Evolutionary conservation across 345 rosid genomes (phyloP).

Genomic region (Atalantia buxifolia): DNA sequence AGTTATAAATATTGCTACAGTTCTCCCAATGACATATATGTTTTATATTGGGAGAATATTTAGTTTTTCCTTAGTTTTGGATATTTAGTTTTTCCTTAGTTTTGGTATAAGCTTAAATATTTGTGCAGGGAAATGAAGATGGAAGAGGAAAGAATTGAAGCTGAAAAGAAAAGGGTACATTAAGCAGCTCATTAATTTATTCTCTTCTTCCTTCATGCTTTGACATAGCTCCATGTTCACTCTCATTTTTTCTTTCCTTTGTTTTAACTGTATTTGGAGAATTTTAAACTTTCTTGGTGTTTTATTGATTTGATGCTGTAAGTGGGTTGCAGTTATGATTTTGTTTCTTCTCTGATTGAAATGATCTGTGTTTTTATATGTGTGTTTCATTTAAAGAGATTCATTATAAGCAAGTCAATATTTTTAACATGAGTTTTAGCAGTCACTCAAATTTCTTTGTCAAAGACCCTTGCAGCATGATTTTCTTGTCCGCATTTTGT

Average conservation of each 20-base stretch:
- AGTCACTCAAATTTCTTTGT: background rate
- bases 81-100: background rate
- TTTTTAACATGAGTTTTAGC: background rate
- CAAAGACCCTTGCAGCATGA: background rate
- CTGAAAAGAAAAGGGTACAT: conserved; percentile 86
- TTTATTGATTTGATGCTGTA: conserved; percentile 1
- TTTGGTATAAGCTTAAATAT: background rate
- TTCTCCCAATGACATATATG: background rate
- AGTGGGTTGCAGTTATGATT: conserved; percentile 1
- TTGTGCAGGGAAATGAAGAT: conserved; percentile 67
- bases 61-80: background rate
- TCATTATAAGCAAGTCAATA: background rate
- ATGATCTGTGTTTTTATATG: background rate
- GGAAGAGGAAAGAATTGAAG: conserved; percentile 88
- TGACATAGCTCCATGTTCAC: too few species aligned
- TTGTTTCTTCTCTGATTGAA: background rate
- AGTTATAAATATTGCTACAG: background rate
- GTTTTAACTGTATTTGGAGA: background rate
- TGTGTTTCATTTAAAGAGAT: background rate
- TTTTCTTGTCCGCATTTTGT: background rate
- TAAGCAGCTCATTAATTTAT: background rate
- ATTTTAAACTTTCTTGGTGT: background rate
- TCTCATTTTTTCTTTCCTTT: too few species aligned
- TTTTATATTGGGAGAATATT: background rate
- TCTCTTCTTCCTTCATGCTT: background rate